Conservation (phyloP, 768 basidiomycete genomes). For the Russula lepida region DNA sequence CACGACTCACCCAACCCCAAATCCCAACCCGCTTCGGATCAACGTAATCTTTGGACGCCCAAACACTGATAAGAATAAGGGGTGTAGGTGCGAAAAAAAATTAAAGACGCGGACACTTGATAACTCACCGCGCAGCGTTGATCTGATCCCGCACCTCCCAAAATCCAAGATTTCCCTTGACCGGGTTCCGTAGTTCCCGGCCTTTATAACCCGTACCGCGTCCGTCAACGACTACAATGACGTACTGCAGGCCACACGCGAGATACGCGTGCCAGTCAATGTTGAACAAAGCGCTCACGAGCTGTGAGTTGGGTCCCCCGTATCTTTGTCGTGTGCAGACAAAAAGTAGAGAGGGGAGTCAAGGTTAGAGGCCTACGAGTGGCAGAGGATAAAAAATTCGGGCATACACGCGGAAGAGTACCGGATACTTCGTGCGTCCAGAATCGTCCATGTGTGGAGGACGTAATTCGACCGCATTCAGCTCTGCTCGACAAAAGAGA, state of each 20-base stretch:
- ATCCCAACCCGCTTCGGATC: constrained; percentile 86
- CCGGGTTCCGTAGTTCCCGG: constrained; percentile 70
- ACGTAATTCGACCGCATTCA: constrained; percentile 86
- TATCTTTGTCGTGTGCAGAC: constrained; percentile 42
- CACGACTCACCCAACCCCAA: constrained; percentile 85
- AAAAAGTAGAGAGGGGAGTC: neutral
- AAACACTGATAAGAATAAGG: constrained; percentile 40
- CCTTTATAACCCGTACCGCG: constrained; percentile 93
- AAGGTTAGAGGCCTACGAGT: neutral
- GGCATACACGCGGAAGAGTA: constrained; percentile 74
- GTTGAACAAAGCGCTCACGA: constrained; percentile 54
- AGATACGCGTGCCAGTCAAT: constrained; percentile 87
- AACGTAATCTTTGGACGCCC: constrained; percentile 82
- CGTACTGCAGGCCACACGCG: constrained; percentile 70
- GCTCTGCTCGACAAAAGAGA: constrained; percentile 39
- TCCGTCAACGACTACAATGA: constrained; percentile 85
- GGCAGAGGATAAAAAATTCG: neutral
- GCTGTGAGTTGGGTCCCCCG: constrained; percentile 84
- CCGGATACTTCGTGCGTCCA: constrained; percentile 93
- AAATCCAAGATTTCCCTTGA: constrained; percentile 82
- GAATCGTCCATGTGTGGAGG: constrained; percentile 91
- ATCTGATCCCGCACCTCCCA: constrained; percentile 89
- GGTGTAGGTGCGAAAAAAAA: neutral
- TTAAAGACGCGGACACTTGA: neutral
- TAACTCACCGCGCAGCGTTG: constrained; percentile 67